Evolutionary conservation across 306 rosid genomes (phyloP), one percentile per base, ranked within the genome.

Genomic region (Gillenia trifoliata): DNA sequence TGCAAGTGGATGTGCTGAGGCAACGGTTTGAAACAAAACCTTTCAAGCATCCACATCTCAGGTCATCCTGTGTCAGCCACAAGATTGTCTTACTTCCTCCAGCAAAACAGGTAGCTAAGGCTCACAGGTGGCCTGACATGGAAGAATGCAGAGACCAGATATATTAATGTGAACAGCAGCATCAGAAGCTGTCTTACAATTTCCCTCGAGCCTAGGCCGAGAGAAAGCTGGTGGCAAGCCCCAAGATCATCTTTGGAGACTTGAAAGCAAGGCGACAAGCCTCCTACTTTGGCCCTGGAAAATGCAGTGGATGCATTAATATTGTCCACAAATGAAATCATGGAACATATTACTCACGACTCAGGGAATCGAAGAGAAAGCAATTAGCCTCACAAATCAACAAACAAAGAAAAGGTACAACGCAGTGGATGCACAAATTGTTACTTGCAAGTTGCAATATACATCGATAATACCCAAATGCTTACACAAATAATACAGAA

Each of bases 211-310:
- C 79, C 76, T 75, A 81, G 80, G 77, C 81, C 23, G 50, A 79
- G 82, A 88, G 79, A 83, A 84, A 78, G 78, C 76, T 75, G 80
- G 84, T 75, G 80, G 84, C 74, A 78, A 62, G 66, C 78, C 63
- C 74, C 86, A 66, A 65, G 54, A 79, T 86, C 84, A 71, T 77
- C 85, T 82, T 85, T 66, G 74, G 88, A 87, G 76, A 71, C 81
- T 87, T 72, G 80, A 85, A 85, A 86, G 88, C 82, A 85, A 80
- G 89, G 84, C 56, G 82, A 83, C 70, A 72, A 85, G 87, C 89
- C 88, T 85, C 91, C 89, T 47, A 75, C 82, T 84, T 75, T 66
- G 71, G 70, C 88, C 92, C 89, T 87, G 96, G 89, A 87, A 93
- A 89, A 92, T 59, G 83, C 91, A 88, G 76, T 84, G 85, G 80